phyloP scores from a whole-genome alignment of 2,329 filamentous ascomycete genomes.

The Elsinoe necatrix region DNA sequence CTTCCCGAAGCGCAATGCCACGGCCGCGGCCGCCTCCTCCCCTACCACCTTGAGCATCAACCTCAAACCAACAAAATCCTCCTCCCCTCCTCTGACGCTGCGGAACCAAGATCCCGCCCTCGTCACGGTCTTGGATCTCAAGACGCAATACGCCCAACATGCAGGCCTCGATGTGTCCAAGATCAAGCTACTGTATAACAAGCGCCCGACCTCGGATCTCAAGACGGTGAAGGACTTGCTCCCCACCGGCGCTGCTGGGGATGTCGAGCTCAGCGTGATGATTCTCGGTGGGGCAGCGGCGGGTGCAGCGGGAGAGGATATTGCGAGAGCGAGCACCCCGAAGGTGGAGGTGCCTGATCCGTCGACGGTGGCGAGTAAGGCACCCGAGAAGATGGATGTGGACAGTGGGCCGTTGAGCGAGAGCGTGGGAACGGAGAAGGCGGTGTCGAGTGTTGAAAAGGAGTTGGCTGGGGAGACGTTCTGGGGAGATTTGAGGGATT shows the following conservation, averaged over 20 bases:
- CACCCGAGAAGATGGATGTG: slow-evolving; percentile 26
- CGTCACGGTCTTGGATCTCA: slow-evolving; percentile 72
- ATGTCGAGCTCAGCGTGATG: slow-evolving; percentile 78
- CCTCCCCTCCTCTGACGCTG: slow-evolving; percentile 59
- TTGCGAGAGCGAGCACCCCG: slow-evolving; percentile 31
- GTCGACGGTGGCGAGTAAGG: slow-evolving; percentile 28
- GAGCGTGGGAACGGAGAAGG: slow-evolving; percentile 35
- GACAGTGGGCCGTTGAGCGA: slow-evolving; percentile 25
- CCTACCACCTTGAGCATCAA: slow-evolving; percentile 43
- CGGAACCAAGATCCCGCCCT: slow-evolving; percentile 40
- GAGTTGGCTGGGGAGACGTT: slow-evolving; percentile 65
- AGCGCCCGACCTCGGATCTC: slow-evolving; percentile 72
- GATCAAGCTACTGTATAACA: slow-evolving; percentile 76
- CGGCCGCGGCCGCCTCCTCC: slow-evolving; percentile 29
- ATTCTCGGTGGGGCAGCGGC: slow-evolving; percentile 55
- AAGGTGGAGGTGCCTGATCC: slow-evolving; percentile 36
- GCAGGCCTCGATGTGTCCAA: slow-evolving; percentile 62
- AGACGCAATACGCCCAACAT: slow-evolving; percentile 56
- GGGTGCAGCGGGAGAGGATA: slow-evolving; percentile 23
- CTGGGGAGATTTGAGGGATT: slow-evolving; percentile 77
- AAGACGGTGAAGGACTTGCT: slow-evolving; percentile 71
- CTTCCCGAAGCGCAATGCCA: slow-evolving; percentile 46
- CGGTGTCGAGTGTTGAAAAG: slow-evolving; percentile 40
- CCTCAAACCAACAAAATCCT: slow-evolving; percentile 71
- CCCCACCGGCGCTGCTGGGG: slow-evolving; percentile 27